Evolutionary conservation across 495 filamentous ascomycete genomes (phyloP), one percentile per base, ranked within the genome.

Genomic region (Arthonia radiata): DNA sequence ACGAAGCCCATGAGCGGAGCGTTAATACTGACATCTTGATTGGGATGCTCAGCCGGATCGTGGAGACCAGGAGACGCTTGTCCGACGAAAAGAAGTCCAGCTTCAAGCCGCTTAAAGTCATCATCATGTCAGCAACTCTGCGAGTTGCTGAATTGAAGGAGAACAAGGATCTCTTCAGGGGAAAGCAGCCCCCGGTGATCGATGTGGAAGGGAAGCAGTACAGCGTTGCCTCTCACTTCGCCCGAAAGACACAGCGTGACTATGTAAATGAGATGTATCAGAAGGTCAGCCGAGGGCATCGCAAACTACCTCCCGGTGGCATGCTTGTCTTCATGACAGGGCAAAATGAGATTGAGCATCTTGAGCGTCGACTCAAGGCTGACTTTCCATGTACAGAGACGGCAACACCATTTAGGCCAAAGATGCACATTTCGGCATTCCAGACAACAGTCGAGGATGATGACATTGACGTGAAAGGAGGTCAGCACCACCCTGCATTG

Each of bases 91-190:
- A 43, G 56, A 31, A 37, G 18, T 47, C 63, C 0, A 50, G 54
- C n/a, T 47, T 68, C 24, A 66, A 64, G 37, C 79, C 80, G 4
- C 37, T 99, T 37, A 99, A 93, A 49, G 58, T 99, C 4, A 65
- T 99, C 31, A 90, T 99, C 47, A 99, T 99, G 89, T 93, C 82
- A 25, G 89, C 89, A 13, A 99, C 89, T 1, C 57, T 94, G 5
- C 56, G 78, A 28, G 72, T 92, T 16, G 72, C 80, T 4, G 83
- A 94, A 39, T 83, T 99, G 37, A 75, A 73, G 2, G 59, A 79
- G 31, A 99, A 99, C 35, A 45, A 58, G 13, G 63, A 55, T 14
- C 56, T 99, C 0, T 99, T 94, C 45, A 56, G 67, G 3, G 54
- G 50, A n/a, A 55, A 52, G 2, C 61, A 73, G 2, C 89, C 86